These are phyloP conservation scores for Cyberlindnera mycetangii DNA, from an alignment of 805 yeast genomes.

Conservation along the genomic window DNA sequence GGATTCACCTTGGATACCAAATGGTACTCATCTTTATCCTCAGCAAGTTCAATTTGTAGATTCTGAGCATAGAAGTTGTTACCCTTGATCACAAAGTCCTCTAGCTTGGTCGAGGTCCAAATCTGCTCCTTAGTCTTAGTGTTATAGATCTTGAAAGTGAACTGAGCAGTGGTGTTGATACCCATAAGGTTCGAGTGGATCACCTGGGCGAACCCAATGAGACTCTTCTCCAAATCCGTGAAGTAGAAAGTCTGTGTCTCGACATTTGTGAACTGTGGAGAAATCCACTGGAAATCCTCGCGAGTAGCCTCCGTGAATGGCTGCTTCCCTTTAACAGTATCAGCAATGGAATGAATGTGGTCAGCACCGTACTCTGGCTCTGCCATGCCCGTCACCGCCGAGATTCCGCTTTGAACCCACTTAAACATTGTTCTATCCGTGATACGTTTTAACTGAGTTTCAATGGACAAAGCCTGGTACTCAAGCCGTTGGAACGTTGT, in stretches of 20 bases:
- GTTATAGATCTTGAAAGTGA: constrained; percentile 80
- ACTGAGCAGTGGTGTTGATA: constrained; percentile 85
- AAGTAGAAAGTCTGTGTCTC: constrained; percentile 95
- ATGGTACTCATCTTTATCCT: constrained; percentile 51
- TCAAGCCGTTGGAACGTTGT: too few relatives aligned
- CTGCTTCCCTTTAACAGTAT: constrained; percentile 51
- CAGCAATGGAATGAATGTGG: constrained; percentile 82
- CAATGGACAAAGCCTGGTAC: too few relatives aligned
- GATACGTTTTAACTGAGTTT: too few relatives aligned
- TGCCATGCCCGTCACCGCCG: constrained; percentile 96
- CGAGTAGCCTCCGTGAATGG: constrained; percentile 55
- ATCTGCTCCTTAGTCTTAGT: constrained; percentile 43
- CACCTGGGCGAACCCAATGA: constrained; percentile 87
- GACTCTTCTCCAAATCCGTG: constrained; percentile 55
- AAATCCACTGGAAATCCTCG: constrained; percentile 74
- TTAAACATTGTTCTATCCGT: constrained; percentile 66
- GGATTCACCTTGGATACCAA: constrained; percentile 62
- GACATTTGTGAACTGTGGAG: constrained; percentile 81
- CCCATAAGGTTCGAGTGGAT: constrained; percentile 93
- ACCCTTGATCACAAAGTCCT: constrained; percentile 71
- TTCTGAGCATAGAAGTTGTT: constrained; percentile 77
- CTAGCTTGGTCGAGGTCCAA: constrained; percentile 92
- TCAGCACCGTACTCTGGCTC: constrained; percentile 96
- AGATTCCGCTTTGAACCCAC: constrained; percentile 82
- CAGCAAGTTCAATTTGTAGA: constrained; percentile 58